Percentiles rank a stretch among this genome's conserved stretches.
Conservation (phyloP, 2,329 filamentous ascomycete genomes). For the Myriosclerotinia curreyana region DNA sequence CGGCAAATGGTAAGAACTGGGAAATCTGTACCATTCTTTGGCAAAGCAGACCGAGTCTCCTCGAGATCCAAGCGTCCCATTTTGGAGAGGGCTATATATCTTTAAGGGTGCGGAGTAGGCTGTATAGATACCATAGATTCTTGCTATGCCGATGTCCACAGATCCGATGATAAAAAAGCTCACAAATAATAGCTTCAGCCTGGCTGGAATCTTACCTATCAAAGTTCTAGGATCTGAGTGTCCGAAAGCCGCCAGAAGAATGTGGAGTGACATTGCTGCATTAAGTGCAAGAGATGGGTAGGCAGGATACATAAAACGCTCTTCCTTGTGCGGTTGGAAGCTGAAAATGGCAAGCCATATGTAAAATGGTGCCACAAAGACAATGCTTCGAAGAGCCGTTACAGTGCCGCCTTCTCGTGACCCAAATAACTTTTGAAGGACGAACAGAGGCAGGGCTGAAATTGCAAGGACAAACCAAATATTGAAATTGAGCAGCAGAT, state of each 20-base stretch:
- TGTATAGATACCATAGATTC: constrained; percentile 72
- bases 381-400: constrained; percentile 69
- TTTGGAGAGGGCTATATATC: constrained; percentile 64
- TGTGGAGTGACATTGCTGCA: constrained; percentile 79
- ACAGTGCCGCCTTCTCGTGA: constrained; percentile 55
- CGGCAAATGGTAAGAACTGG: constrained; percentile 87
- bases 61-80: constrained; percentile 50
- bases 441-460: constrained; percentile 68
- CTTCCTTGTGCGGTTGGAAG: constrained; percentile 92
- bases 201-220: constrained; percentile 67
- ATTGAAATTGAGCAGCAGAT: constrained; percentile 91
- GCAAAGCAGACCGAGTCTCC: constrained; percentile 81
- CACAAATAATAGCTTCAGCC: constrained; percentile 67
- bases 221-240: constrained; percentile 64
- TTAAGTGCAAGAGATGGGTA: constrained; percentile 91
- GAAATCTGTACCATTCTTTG: constrained; percentile 98
- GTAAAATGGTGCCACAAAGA: constrained; percentile 85
- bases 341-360: constrained; percentile 93
- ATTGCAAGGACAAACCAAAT: constrained; percentile 85
- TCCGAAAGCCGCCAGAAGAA: constrained; percentile 72
- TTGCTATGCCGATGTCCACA: constrained; percentile 63
- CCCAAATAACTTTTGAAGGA: constrained; percentile 66
- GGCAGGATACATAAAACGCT: constrained; percentile 96
- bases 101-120: constrained; percentile 79
- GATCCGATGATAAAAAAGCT: constrained; percentile 60